These are phyloP conservation scores for Microcyclospora tardicrescens DNA, from an alignment of 2,329 filamentous ascomycete genomes.

Conservation along the genomic window DNA sequence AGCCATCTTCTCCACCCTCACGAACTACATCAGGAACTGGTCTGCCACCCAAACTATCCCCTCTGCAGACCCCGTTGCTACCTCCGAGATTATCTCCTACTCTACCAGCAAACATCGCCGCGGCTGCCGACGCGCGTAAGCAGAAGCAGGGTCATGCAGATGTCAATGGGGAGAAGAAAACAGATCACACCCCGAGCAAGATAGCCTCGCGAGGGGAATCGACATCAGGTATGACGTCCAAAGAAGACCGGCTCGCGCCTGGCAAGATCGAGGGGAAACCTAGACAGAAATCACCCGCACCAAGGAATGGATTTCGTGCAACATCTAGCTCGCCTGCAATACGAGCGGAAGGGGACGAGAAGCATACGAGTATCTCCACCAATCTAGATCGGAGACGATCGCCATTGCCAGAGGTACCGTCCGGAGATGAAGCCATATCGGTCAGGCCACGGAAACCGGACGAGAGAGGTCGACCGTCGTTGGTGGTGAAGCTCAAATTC, in stretches of 20 bases:
- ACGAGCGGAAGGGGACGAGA: slow-evolving; percentile 12
- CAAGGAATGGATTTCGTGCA: slow-evolving; percentile 17
- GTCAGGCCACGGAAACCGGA: slow-evolving; percentile 6
- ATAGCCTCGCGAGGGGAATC: background rate
- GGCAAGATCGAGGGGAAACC: slow-evolving; percentile 7
- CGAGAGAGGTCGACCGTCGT: slow-evolving; percentile 4
- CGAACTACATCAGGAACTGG: too few relatives aligned
- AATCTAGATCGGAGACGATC: slow-evolving; percentile 7
- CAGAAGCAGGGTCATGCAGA: slow-evolving; percentile 6
- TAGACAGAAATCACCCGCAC: slow-evolving; percentile 17
- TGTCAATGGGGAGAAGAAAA: too few relatives aligned
- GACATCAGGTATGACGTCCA: slow-evolving; percentile 4
- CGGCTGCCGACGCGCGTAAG: slow-evolving; percentile 32
- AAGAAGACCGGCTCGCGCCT: slow-evolving; percentile 13
- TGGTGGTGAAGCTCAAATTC: slow-evolving; percentile 19
- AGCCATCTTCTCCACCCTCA: too few relatives aligned
- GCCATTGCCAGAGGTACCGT: background rate
- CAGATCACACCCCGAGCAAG: too few relatives aligned
- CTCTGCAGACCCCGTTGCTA: slow-evolving; percentile 25
- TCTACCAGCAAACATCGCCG: slow-evolving; percentile 42
- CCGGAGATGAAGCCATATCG: slow-evolving; percentile 11
- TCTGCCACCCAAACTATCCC: slow-evolving; percentile 9
- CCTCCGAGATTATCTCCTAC: slow-evolving; percentile 46
- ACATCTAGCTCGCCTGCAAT: slow-evolving; percentile 16
- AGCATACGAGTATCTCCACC: slow-evolving; percentile 3